phyloP scores from a whole-genome alignment of 83 land plant genomes.

The Picea engelmannii region DNA sequence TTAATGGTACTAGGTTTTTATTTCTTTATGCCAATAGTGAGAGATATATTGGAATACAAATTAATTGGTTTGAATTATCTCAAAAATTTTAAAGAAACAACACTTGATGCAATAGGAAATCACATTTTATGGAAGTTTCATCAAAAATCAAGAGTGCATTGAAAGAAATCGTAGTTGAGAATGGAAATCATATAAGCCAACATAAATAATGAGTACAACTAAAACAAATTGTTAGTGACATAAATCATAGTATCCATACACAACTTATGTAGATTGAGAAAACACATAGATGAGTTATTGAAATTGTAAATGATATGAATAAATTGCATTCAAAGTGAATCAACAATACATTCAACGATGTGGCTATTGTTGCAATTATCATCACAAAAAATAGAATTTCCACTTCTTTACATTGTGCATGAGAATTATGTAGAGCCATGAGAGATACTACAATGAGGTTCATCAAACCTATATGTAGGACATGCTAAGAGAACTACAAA shows the following conservation, averaged over 20 bases:
- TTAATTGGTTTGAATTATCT: constrained; percentile 24
- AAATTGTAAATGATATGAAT: constrained; percentile 18
- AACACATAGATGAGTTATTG: constrained; percentile 16
- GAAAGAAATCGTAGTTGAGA: constrained; percentile 11
- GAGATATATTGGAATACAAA: constrained; percentile 12
- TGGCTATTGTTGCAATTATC: constrained; percentile 29
- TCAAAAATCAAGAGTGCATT: constrained; percentile 6
- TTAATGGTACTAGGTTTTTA: neutral
- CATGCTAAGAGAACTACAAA: constrained; percentile 23
- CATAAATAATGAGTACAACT: constrained; percentile 18
- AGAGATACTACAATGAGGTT: neutral
- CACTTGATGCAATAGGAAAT: constrained; percentile 26
- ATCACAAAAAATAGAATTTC: constrained; percentile 33
- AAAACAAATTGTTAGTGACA: constrained; percentile 37
- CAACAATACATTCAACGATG: constrained; percentile 30
- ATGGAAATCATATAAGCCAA: constrained; percentile 2
- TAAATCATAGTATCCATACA: constrained; percentile 31
- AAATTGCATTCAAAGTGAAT: constrained; percentile 25
- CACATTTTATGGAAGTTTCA: constrained; percentile 16
- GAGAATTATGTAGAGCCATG: constrained; percentile 20
- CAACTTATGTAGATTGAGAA: constrained; percentile 27
- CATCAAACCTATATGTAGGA: constrained; percentile 10
- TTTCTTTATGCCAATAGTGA: constrained; percentile 14
- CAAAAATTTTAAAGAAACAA: constrained; percentile 22
- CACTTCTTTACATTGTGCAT: constrained; percentile 29